Conservation (phyloP, 2,329 filamentous ascomycete species). For the Fusarium solani-melongenae region DNA sequence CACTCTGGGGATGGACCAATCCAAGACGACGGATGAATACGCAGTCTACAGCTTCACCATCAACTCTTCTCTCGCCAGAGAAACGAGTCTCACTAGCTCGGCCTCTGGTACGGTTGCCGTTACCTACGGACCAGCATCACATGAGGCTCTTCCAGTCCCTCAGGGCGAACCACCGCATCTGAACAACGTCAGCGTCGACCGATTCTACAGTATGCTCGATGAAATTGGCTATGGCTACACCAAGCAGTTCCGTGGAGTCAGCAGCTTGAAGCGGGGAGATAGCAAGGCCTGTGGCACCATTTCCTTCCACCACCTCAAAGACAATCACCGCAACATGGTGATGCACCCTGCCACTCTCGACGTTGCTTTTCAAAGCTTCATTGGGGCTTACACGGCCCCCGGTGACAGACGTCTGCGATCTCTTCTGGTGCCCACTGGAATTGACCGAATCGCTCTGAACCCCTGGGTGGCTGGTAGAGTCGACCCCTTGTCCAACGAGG, state of each 20-base stretch:
- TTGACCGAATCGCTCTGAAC: not conserved
- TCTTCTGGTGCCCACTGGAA: not conserved
- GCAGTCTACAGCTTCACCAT: not conserved
- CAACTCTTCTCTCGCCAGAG: not conserved
- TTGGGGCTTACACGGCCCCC: not conserved
- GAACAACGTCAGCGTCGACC: not conserved
- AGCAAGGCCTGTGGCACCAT: not conserved
- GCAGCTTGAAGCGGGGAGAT: constrained; percentile 14
- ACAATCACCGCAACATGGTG: not conserved
- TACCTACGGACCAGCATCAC: not conserved
- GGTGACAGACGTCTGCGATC: not conserved
- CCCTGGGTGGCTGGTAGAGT: not conserved
- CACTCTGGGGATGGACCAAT: not conserved
- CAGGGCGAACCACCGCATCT: not conserved
- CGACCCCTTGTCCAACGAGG: not conserved
- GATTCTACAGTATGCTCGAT: not conserved
- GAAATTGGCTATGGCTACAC: constrained; percentile 3
- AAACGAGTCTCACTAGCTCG: not conserved
- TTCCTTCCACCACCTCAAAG: not conserved
- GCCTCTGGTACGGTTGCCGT: not conserved
- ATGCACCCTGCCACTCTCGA: constrained; percentile 15
- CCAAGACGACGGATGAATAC: not conserved
- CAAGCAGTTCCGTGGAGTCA: not conserved
- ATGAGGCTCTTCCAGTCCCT: constrained; percentile 1
- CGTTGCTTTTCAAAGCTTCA: not conserved